Evolutionary conservation across 2,329 filamentous ascomycete genomes (phyloP).

Genomic region (Neofusicoccum cordaticola): DNA sequence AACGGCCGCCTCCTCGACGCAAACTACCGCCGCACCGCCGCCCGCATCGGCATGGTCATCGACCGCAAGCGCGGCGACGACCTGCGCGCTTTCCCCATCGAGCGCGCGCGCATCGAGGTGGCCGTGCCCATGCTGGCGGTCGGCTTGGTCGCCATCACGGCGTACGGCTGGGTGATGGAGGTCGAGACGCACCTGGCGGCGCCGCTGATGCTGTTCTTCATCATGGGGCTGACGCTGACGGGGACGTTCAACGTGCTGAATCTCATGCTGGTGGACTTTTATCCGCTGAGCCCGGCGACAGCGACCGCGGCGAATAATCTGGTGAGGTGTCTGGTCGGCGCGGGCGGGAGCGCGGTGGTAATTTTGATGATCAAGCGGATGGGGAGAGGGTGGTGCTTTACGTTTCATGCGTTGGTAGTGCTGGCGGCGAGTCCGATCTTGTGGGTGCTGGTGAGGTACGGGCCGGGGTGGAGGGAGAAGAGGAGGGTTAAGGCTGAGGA

Average conservation of each 20-base stretch:
- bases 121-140: conserved; percentile 33
- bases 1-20: conserved; percentile 61
- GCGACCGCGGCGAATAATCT: conserved; percentile 35
- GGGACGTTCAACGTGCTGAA: conserved; percentile 52
- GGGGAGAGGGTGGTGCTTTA: conserved; percentile 47
- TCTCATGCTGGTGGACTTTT: conserved; percentile 39
- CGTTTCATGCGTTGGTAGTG: conserved; percentile 44
- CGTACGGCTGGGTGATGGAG: conserved; percentile 41
- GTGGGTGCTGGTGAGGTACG: conserved; percentile 39
- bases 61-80: conserved; percentile 55
- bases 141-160: conserved; percentile 31
- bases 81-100: conserved; percentile 49
- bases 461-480: conserved; percentile 44
- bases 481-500: conserved; percentile 32
- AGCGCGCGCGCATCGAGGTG: conserved; percentile 38
- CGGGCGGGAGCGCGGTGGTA: conserved; percentile 37
- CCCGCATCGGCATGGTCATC: conserved; percentile 58
- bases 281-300: conserved; percentile 34
- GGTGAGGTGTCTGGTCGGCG: conserved; percentile 35
- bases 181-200: conserved; percentile 32
- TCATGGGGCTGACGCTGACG: conserved; percentile 55
- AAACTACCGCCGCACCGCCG: conserved; percentile 68
- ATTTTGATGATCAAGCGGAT: conserved; percentile 42
- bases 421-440: conserved; percentile 40
- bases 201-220: conserved; percentile 45